Evolutionary conservation across 768 basidiomycete genomes (phyloP).

Genomic region (Suillus sp.): DNA sequence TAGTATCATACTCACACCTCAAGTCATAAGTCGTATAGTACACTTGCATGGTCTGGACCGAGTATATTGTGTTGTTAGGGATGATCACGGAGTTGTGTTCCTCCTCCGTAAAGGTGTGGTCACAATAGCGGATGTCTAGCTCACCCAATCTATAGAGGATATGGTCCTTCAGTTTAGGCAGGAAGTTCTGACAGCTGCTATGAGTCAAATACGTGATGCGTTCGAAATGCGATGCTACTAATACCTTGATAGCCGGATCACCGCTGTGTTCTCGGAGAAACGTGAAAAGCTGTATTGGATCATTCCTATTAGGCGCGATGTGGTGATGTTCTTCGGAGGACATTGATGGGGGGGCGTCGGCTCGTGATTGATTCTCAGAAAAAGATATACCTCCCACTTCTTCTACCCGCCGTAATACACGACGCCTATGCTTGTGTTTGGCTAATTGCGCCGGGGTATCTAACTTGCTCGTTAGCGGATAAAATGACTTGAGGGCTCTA

Average conservation of each 20-base stretch:
- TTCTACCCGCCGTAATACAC: too few species aligned
- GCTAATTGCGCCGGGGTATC: neutral
- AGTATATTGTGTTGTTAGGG: neutral
- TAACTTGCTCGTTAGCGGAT: slow-evolving; percentile 5
- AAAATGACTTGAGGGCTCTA: slow-evolving; percentile 3
- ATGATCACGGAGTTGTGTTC: neutral
- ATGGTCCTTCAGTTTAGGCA: slow-evolving; percentile 7
- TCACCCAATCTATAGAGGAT: neutral
- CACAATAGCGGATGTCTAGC: slow-evolving; percentile 11
- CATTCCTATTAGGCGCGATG: too few species aligned
- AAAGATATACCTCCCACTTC: too few species aligned
- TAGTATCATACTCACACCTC: slow-evolving; percentile 11
- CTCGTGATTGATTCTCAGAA: too few species aligned
- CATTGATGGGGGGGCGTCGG: too few species aligned
- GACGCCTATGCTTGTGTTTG: too few species aligned
- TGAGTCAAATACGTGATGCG: too few species aligned
- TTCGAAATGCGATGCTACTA: too few species aligned
- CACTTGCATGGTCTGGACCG: neutral
- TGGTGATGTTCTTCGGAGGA: too few species aligned
- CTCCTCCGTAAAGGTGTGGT: neutral
- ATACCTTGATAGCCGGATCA: neutral
- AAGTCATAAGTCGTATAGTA: slow-evolving; percentile 20
- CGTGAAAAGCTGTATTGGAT: too few species aligned
- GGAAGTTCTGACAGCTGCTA: slow-evolving; percentile 20
- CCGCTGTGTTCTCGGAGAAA: too few species aligned